These are phyloP conservation scores for Fraxinus paxiana DNA, from an alignment of 305 asterid genomes.

Conservation along the genomic window DNA sequence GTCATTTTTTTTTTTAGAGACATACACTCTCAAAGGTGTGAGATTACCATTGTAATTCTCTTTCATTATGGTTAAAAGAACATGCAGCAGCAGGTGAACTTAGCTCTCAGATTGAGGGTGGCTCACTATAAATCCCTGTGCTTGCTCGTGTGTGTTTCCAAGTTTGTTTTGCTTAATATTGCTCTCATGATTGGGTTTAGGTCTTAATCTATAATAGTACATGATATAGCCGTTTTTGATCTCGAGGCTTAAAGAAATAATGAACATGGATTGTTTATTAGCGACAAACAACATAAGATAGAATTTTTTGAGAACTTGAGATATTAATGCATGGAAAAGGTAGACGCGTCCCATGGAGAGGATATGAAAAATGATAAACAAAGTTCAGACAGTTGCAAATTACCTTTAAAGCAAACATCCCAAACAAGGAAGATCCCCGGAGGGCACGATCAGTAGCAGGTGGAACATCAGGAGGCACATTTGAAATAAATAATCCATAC, in stretches of 20 bases:
- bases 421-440: conserved; percentile 81
- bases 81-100: neutral
- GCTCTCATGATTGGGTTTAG: neutral
- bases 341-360: neutral
- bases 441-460: conserved; percentile 69
- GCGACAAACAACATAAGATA: neutral
- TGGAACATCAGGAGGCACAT: conserved; percentile 46
- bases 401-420: conserved; percentile 94
- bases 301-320: neutral
- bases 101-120: neutral
- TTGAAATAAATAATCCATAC: conserved; percentile 79
- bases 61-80: neutral
- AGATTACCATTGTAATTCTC: neutral
- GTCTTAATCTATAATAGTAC: neutral
- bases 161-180: neutral
- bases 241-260: neutral
- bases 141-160: too few relatives aligned
- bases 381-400: neutral
- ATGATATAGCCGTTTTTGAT: neutral
- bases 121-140: neutral
- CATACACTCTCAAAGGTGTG: neutral
- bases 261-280: too few relatives aligned
- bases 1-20: neutral
- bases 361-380: neutral
- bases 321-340: neutral